Evolutionary conservation across 140 eudicot genomes (phyloP).

Genomic region (Cichorium intybus): DNA sequence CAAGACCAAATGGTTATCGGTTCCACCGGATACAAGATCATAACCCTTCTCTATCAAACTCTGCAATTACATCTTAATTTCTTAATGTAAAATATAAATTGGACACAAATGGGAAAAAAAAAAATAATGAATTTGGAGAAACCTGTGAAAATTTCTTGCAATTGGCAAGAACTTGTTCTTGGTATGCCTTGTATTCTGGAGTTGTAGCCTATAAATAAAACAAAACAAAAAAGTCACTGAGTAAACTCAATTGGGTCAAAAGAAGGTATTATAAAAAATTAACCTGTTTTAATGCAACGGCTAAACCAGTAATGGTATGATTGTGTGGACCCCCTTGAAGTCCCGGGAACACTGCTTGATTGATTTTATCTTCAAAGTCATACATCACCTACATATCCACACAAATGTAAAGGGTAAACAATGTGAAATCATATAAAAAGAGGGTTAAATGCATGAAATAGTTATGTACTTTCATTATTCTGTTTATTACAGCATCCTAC

Average conservation of each 20-base stretch:
- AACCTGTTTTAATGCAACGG: constrained; percentile 93
- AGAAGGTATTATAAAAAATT: neutral
- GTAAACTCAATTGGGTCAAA: neutral
- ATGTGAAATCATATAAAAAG: neutral
- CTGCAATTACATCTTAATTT: constrained; percentile 31
- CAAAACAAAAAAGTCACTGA: constrained; percentile 1
- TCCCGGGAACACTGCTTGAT: constrained; percentile 93
- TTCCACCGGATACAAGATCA: constrained; percentile 97
- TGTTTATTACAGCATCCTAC: too few relatives aligned
- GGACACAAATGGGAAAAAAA: neutral
- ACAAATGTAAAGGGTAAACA: constrained; percentile 2
- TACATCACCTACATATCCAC: constrained; percentile 61
- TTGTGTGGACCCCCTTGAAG: constrained; percentile 99
- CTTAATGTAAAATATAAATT: neutral
- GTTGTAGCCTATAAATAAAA: constrained; percentile 61
- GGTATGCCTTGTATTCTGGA: constrained; percentile 90
- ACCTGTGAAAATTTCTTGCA: constrained; percentile 91
- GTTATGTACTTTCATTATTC: too few relatives aligned
- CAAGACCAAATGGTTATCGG: constrained; percentile 93
- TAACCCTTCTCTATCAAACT: constrained; percentile 72
- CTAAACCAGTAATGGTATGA: constrained; percentile 84
- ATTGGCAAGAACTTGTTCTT: constrained; percentile 84
- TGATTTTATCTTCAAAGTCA: constrained; percentile 90
- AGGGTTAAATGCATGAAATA: neutral
- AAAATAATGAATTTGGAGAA: neutral